Conservation (phyloP, 768 basidiomycete species). For the Pleurotus giganteus region DNA sequence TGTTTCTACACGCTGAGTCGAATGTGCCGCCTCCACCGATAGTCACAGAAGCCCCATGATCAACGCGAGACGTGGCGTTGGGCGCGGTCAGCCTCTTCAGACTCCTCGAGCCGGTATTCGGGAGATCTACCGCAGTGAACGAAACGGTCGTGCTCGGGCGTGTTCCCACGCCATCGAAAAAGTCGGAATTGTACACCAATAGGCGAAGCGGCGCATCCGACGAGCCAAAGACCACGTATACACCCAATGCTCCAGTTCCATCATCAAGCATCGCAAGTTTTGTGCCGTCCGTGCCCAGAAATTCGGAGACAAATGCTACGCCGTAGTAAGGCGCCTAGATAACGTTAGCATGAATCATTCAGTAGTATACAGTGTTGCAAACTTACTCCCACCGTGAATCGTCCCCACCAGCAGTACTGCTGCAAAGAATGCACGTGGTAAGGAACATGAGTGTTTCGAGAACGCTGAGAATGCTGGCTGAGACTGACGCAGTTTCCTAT, state of each 20-base stretch:
- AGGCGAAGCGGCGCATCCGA: constrained; percentile 23
- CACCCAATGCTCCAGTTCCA: constrained; percentile 25
- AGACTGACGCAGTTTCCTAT: constrained; percentile 35
- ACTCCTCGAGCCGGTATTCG: constrained; percentile 16
- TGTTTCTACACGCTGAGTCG: constrained; percentile 20
- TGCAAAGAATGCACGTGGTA: constrained; percentile 8
- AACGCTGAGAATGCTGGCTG: not conserved
- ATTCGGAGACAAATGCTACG: constrained; percentile 34
- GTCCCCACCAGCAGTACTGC: constrained; percentile 41
- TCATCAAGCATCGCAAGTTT: constrained; percentile 33
- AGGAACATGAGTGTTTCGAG: not conserved
- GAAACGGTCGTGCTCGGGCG: constrained; percentile 24
- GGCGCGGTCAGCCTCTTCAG: constrained; percentile 33
- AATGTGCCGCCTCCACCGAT: constrained; percentile 32
- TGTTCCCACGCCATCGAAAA: constrained; percentile 31
- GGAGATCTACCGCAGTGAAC: constrained; percentile 24
- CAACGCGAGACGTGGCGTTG: constrained; percentile 27
- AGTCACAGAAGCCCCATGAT: constrained; percentile 28
- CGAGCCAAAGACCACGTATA: constrained; percentile 28
- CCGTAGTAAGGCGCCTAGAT: constrained; percentile 33
- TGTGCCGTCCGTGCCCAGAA: constrained; percentile 29
- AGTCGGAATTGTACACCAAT: constrained; percentile 33
- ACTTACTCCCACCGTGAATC: constrained; percentile 22
- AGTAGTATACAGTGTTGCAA: not conserved
- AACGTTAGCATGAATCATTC: not conserved